These are phyloP conservation scores for Russula abietina DNA, from an alignment of 768 basidiomycete genomes.

Conservation along the genomic window DNA sequence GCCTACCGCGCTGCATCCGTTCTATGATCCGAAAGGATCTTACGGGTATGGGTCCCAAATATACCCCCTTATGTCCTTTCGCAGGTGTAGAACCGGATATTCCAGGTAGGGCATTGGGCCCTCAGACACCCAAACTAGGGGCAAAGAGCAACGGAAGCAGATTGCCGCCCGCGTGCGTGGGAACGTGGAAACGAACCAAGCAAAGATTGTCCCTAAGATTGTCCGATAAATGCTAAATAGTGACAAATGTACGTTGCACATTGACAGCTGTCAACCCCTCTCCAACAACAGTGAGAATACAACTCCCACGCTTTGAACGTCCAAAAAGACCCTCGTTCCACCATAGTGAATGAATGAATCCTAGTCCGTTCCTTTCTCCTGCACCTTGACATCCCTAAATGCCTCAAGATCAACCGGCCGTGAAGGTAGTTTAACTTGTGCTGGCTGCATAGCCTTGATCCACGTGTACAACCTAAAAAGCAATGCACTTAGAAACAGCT, in stretches of 20 bases:
- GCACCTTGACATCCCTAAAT: conserved; percentile 25
- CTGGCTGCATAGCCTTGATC: conserved; percentile 39
- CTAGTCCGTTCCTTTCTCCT: conserved; percentile 26
- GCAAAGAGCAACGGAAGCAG: neutral
- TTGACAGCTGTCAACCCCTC: neutral
- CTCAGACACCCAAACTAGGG: neutral
- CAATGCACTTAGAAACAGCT: neutral
- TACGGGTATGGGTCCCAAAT: neutral
- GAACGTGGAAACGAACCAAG: neutral
- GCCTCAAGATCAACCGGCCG: conserved; percentile 39
- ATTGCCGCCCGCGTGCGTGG: neutral
- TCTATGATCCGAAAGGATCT: too few relatives aligned
- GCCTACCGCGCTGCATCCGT: neutral
- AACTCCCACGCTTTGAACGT: neutral
- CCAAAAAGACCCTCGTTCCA: neutral
- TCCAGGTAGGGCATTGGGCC: neutral
- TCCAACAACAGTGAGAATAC: neutral
- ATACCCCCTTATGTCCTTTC: neutral
- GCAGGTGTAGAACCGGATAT: neutral
- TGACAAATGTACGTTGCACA: neutral
- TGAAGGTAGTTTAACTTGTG: conserved; percentile 27
- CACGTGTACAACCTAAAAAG: conserved; percentile 51
- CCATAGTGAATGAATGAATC: neutral
- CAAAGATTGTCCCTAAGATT: neutral
- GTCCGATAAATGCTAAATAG: neutral